Conservation (phyloP, 805 yeast genomes). For the Candida methanosorbosa region DNA sequence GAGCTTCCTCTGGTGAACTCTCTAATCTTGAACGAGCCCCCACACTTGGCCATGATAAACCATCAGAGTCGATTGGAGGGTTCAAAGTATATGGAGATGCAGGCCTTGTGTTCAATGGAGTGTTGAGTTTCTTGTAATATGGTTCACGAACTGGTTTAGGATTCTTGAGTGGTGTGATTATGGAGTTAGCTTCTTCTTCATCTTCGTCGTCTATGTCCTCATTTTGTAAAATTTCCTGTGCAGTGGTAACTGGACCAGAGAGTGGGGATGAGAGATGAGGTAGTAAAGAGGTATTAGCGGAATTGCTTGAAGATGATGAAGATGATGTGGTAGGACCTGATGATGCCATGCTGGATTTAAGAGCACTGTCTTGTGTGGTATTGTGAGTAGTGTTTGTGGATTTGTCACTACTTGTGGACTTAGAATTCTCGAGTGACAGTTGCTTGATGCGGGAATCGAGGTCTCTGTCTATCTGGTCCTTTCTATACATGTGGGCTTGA, state of each 20-base stretch:
- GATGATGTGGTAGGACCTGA: neutral
- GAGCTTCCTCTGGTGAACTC: constrained; percentile 55
- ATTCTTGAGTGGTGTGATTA: constrained; percentile 6
- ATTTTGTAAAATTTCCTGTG: constrained; percentile 3
- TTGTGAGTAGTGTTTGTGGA: too few relatives aligned
- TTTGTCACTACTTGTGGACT: too few relatives aligned
- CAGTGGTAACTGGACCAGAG: constrained; percentile 12
- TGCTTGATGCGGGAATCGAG: constrained; percentile 9
- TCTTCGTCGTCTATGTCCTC: constrained; percentile 3
- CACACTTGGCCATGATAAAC: constrained; percentile 86
- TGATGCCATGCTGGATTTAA: neutral
- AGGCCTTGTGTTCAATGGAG: constrained; percentile 68
- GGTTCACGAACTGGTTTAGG: constrained; percentile 27
- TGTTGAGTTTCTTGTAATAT: constrained; percentile 26
- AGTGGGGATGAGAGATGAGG: constrained; percentile 13
- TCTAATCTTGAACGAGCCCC: constrained; percentile 79
- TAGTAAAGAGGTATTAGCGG: constrained; percentile 1
- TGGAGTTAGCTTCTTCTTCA: neutral
- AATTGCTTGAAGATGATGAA: constrained; percentile 1
- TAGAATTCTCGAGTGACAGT: constrained; percentile 7
- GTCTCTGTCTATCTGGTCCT: constrained; percentile 16
- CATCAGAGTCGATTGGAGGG: constrained; percentile 85
- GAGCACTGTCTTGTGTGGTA: constrained; percentile 4
- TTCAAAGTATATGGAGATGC: constrained; percentile 76
- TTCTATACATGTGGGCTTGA: constrained; percentile 11